Conservation (phyloP, 345 rosid species). For the Rubroshorea leprosula region DNA sequence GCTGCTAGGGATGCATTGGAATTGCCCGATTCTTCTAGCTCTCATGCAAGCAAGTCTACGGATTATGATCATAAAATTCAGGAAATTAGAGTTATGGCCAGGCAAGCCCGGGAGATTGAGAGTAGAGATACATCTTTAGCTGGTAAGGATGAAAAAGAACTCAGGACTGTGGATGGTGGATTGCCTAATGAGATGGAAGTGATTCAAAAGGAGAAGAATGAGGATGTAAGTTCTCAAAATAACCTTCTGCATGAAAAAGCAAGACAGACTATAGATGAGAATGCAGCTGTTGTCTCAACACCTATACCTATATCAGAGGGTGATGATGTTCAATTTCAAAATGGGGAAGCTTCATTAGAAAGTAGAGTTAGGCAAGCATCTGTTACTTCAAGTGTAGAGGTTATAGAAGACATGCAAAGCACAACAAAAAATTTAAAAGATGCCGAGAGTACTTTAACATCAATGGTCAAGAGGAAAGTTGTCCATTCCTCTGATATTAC, state of each 20-base stretch:
- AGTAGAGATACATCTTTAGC: constrained; percentile 24
- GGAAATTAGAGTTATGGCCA: constrained; percentile 55
- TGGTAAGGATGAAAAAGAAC: constrained; percentile 31
- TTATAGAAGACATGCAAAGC: constrained; percentile 23
- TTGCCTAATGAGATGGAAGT: constrained; percentile 14
- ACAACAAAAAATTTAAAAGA: constrained; percentile 11
- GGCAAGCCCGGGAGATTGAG: constrained; percentile 44
- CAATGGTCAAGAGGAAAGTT: constrained; percentile 17
- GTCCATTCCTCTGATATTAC: constrained; percentile 30
- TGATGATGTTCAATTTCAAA: constrained; percentile 18
- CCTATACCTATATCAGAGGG: constrained; percentile 6
- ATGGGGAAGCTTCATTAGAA: constrained; percentile 21
- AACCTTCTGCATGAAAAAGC: constrained; percentile 19
- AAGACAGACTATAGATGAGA: constrained; percentile 16
- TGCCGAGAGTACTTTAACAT: constrained; percentile 12
- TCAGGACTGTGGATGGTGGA: constrained; percentile 14
- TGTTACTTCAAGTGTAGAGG: constrained; percentile 17
- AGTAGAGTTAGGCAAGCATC: constrained; percentile 24
- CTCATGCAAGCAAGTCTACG: constrained; percentile 20
- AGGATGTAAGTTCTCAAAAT: constrained; percentile 14
- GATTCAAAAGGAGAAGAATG: constrained; percentile 16
- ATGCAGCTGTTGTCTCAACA: constrained; percentile 14
- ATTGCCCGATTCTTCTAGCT: constrained; percentile 28
- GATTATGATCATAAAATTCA: constrained; percentile 37
- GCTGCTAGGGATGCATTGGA: constrained; percentile 27